A percentile compares a stretch with the other conserved stretches of the same genome.
Conservation (phyloP, 1,139 yeast genomes). For the Lodderomyces elongisporus region DNA sequence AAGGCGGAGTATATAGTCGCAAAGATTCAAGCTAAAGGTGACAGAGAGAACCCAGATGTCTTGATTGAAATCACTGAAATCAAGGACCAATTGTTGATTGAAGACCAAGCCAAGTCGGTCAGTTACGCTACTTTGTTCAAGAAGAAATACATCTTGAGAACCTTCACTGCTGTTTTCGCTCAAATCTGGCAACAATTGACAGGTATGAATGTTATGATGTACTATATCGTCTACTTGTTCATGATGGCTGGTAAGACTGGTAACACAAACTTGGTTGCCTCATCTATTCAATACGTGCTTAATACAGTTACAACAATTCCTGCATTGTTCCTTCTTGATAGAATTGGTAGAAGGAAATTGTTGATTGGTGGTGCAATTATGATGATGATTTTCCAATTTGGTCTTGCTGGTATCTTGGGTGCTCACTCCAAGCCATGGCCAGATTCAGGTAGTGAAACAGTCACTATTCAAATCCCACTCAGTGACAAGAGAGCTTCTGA, state of each 20-base stretch:
- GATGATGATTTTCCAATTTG: conserved; percentile 34
- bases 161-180: conserved; percentile 47
- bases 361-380: conserved; percentile 30
- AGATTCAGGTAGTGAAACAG: conserved; percentile 33
- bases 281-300: conserved; percentile 49
- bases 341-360: conserved; percentile 34
- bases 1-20: conserved; percentile 54
- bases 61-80: conserved; percentile 56
- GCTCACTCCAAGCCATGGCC: conserved; percentile 33
- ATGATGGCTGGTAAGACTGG: conserved; percentile 51
- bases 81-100: conserved; percentile 43
- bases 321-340: conserved; percentile 32
- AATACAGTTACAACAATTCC: conserved; percentile 45
- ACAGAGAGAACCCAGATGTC: conserved; percentile 48
- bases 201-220: conserved; percentile 66
- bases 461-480: conserved; percentile 41
- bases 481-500: conserved; percentile 37
- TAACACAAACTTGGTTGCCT: conserved; percentile 38
- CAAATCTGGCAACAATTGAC: conserved; percentile 63
- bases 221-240: conserved; percentile 56
- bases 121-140: conserved; percentile 44
- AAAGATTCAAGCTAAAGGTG: conserved; percentile 50
- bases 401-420: conserved; percentile 40
- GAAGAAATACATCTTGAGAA: conserved; percentile 43
- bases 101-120: conserved; percentile 31